Percentiles rank a stretch among this genome's conserved stretches.
Evolutionary conservation across 768 basidiomycete genomes (phyloP).

Genomic region (Mycena pura): DNA sequence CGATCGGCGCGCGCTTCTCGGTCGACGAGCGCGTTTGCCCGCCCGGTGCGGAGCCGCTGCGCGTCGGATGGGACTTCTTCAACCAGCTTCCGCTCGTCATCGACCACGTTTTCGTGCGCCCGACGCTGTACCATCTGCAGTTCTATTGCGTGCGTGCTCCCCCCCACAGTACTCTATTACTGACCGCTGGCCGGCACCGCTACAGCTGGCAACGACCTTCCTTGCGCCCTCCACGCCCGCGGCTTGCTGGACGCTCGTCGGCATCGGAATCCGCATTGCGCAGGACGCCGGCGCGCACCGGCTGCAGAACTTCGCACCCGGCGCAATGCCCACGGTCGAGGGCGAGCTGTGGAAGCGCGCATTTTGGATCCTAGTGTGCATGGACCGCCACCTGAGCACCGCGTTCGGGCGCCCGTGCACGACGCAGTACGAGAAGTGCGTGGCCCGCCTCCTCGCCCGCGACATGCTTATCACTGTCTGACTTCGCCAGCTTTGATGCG

Average conservation of each 20-base stretch:
- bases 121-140: slow-evolving; percentile 77
- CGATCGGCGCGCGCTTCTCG: slow-evolving; percentile 63
- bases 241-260: slow-evolving; percentile 71
- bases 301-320: slow-evolving; percentile 34
- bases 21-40: slow-evolving; percentile 59
- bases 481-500: slow-evolving; percentile 46
- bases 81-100: slow-evolving; percentile 71
- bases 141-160: slow-evolving; percentile 54
- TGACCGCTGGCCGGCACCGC: no score
- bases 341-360: slow-evolving; percentile 67
- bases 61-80: slow-evolving; percentile 72
- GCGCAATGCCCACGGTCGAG: slow-evolving; percentile 56
- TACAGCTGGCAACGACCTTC: slow-evolving; percentile 57
- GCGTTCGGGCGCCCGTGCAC: slow-evolving; percentile 61
- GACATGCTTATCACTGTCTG: not conserved
- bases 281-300: slow-evolving; percentile 22
- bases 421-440: slow-evolving; percentile 64
- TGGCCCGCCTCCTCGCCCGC: not conserved
- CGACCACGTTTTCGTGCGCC: slow-evolving; percentile 65
- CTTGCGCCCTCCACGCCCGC: slow-evolving; percentile 64
- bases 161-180: no score
- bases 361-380: slow-evolving; percentile 40
- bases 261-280: slow-evolving; percentile 39
- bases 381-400: slow-evolving; percentile 32
- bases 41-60: slow-evolving; percentile 32